These are phyloP conservation scores for Cryphonectria nitschkei DNA, from an alignment of 2,329 filamentous ascomycete species.

Conservation along the genomic window DNA sequence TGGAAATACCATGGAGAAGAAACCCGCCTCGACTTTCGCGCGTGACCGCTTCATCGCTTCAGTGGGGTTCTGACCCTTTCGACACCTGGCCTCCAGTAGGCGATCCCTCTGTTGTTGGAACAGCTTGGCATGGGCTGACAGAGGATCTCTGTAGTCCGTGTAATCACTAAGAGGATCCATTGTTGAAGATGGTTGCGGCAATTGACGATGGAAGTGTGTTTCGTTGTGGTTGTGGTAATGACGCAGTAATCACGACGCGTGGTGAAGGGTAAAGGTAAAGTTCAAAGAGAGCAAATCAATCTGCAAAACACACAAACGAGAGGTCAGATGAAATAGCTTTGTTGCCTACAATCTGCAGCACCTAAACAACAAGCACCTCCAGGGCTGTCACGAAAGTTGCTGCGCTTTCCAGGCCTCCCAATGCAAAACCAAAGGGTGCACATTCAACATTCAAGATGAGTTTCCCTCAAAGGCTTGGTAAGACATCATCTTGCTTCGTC, in stretches of 20 bases:
- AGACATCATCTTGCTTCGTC: background rate
- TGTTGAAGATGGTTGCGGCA: too few relatives aligned
- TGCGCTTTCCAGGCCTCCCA: background rate
- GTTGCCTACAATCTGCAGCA: background rate
- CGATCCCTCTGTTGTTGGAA: slow-evolving; percentile 66
- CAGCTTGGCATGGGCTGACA: background rate
- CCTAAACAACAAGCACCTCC: background rate
- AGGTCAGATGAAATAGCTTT: background rate
- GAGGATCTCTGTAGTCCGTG: background rate
- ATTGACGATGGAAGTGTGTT: background rate
- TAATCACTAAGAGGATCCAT: background rate
- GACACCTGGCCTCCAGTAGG: slow-evolving; percentile 49
- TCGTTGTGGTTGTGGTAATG: background rate
- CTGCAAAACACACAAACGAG: background rate
- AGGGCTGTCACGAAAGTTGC: background rate
- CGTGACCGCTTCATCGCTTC: slow-evolving; percentile 66
- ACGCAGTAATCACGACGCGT: background rate
- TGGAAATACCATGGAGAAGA: background rate
- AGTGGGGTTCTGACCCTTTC: slow-evolving; percentile 40
- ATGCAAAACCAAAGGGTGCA: background rate
- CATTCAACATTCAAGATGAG: background rate
- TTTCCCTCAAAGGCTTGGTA: background rate
- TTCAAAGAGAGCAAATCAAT: background rate
- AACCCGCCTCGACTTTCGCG: slow-evolving; percentile 38
- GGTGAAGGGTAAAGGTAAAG: background rate